Percentiles rank a stretch among this genome's conserved stretches.
These are phyloP conservation scores for Lactifluus subvellereus DNA, from an alignment of 768 basidiomycete species.

Conservation along the genomic window DNA sequence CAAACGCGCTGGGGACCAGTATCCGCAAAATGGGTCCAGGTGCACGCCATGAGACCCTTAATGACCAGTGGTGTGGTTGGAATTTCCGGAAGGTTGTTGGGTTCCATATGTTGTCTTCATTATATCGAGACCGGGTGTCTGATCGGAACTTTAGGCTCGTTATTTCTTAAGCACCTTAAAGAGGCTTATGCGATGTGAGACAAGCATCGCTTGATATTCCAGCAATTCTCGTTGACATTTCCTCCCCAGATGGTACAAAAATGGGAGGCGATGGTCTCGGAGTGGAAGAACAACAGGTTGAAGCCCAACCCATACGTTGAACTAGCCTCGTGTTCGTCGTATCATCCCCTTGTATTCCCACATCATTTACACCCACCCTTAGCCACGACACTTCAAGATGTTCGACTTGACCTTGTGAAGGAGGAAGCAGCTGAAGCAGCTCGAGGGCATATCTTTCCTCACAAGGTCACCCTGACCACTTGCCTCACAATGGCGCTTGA, in stretches of 20 bases:
- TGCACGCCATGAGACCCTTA: constrained; percentile 15
- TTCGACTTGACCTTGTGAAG: too few species aligned
- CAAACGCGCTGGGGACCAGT: constrained; percentile 10
- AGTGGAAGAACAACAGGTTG: background rate
- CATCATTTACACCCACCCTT: too few species aligned
- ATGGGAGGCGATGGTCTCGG: background rate
- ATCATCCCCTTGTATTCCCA: background rate
- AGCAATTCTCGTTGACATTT: background rate
- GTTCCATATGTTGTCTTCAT: background rate
- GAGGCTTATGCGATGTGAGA: background rate
- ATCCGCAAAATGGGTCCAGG: constrained; percentile 22
- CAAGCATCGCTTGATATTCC: background rate
- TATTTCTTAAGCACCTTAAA: background rate
- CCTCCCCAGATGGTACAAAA: too few species aligned
- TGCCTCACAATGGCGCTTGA: too few species aligned
- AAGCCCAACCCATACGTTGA: constrained; percentile 1
- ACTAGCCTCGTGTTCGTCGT: background rate
- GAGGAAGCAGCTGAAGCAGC: too few species aligned
- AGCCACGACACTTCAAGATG: too few species aligned
- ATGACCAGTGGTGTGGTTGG: constrained; percentile 14
- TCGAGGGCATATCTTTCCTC: too few species aligned
- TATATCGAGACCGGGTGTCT: background rate
- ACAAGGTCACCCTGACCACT: too few species aligned
- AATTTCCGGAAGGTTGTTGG: constrained; percentile 17
- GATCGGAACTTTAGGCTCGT: background rate